Evolutionary conservation across 257 asterid genomes (phyloP), one percentile per base, ranked within the genome.

Genomic region (Lycium barbarum): DNA sequence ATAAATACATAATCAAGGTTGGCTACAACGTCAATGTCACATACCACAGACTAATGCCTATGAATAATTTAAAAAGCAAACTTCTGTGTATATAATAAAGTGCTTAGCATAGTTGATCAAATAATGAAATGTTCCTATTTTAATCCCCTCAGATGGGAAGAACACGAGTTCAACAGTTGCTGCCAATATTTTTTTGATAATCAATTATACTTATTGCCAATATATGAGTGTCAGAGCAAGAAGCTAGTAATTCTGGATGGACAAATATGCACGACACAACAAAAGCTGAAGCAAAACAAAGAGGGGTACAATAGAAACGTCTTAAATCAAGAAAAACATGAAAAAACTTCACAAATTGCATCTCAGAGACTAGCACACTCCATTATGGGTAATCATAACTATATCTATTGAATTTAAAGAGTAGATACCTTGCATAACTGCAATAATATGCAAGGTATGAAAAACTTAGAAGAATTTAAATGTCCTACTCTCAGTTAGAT

Each of bases 11-110:
- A 76, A 13, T 26, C 81, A 76, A 47, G n/a, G 40, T 73, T 76
- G 81, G 51, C 81, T 22, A 49, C 63, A 49, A 7, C 57, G 45
- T 51, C 81, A 51, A 51, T 76, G 61, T 51, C 81, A 76, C 22
- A 22, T 43, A 22, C 62, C 45, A 76, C 4, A 4, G 26, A 68
- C 26, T 68, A 38, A 68, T 66, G 78, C 78, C 26, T 68, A 17
- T 38, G 78, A 68, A 38, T 15, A 38, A 68, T 38, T 68, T 68
- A 2, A 38, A 7, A 13, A 35, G 13, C 74, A 67, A 35, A 67
- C 35, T 35, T 66, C 5, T 9, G n/a, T 66, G 74, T 35, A 35
- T 67, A 35, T 67, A 67, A 36, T 15, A 38, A 68, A 68, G 51
- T 38, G 78, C 45, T 68, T 40, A 38, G 53, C 78, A 68, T 68